Base-by-base conservation (phyloP, 306 rosid species). In the Sicyos edulis region DNA sequence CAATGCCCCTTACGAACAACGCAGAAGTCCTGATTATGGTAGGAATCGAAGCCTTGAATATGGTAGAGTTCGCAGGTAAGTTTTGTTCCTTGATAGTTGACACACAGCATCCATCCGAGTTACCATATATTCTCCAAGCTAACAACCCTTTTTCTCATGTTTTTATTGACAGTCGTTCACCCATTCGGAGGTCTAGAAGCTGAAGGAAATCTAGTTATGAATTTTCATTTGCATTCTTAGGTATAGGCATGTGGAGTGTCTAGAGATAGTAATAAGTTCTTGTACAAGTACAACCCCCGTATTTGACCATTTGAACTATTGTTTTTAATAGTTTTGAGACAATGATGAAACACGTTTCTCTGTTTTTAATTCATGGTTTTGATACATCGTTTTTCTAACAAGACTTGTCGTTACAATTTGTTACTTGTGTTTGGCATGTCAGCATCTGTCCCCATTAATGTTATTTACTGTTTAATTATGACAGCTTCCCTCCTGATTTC, bases 31-130 rank as follows among this genome's bases (percentile, higher is more conserved):
- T 19, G 88, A 78, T 37, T 85, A 80, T 83, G 89, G 83, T 0
- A 76, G 89, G 75, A 78, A 47, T 54, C 75, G 77, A 61, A 89
- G 90, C 73, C 92, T 92, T 19, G 88, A 78, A 90, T 91, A 82
- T 26, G 57, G 82, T 42, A 29, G 49, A 45, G 11, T 65, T 5
- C 44, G 54, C 20, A 56, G 66, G 65, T 72, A 15, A 9, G 8
- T 15, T 11, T 47, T 47, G 13, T 47, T 6, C 20, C 9, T 19
- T n/a, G 20, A 26, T 34, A 26, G 54, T 42, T 64, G 15, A 26
- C 53, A 5, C 54, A 19, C 37, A 32, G 37, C 37, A 6, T 19
- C 37, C 54, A 19, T 10, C 21, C 44, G 7, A 37, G 44, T 37
- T 37, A 37, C 44, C 44, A 37, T 37, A 37, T 37, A 37, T 37